Evolutionary conservation across 2,329 filamentous ascomycete species (phyloP), one percentile per base, ranked within the genome.

Genomic region (Fusarium chlamydosporum): DNA sequence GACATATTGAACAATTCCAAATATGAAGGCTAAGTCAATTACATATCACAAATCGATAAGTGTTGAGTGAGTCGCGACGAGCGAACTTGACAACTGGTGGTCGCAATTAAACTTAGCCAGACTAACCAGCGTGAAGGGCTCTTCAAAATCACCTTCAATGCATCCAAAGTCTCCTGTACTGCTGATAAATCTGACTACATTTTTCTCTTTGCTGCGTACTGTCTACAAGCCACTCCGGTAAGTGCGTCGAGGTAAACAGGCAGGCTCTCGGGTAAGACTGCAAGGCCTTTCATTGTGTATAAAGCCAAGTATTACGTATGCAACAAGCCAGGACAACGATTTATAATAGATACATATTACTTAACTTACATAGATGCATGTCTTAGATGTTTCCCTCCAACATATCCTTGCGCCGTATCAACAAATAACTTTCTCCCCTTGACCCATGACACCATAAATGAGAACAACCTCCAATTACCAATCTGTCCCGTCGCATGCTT

Each of bases 361-460:
- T 56, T 55, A 70, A 78, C 74, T 55, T 71, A 78, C 74, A 77
- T 75, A 4, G 71, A 35, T 0, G 70, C 71, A 37, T 77, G 76
- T 5, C 76, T 62, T 45, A 77, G 38, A 35, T 74, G 63, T 42
- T 75, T 75, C 0, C 75, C 76, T 13, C 61, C 61, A 15, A 79
- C 74, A 38, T 78, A 77, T 6, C 71, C 74, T 34, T 70, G 55
- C 0, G 76, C 76, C 2, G 72, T 74, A 26, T 78, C 75, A 12
- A 77, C 72, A 68, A 77, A 76, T 18, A 80, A 59, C 23, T 74
- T 75, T 47, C 74, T 72, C 6, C 78, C 78, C 45, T 80, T 80
- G n/a, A 76, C 70, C 45, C 73, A 75, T 4, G 74, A 74, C 4
- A 79, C 76, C 34, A 77, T 43, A 52, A 78, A 71, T 1, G 76